Evolutionary conservation across 2,329 filamentous ascomycete genomes (phyloP).

Genomic region (Macrophomina phaseolina): DNA sequence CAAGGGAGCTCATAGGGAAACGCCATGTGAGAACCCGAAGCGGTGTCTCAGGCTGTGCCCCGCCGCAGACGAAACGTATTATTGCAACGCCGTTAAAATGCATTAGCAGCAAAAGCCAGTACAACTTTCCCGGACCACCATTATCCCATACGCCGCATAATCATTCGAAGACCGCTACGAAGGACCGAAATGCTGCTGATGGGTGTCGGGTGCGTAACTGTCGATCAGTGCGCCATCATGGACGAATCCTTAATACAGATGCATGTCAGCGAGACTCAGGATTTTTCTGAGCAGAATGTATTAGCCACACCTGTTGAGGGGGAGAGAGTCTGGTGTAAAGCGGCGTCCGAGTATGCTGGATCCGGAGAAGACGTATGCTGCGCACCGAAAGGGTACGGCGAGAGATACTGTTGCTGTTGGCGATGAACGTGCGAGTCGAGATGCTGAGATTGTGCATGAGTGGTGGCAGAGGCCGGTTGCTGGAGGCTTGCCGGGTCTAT

Average conservation of each 20-base stretch:
- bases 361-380: not conserved
- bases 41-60: too few relatives aligned
- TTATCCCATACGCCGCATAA: too few relatives aligned
- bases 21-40: too few relatives aligned
- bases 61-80: too few relatives aligned
- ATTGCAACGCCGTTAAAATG: slow-evolving; percentile 1
- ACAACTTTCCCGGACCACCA: too few relatives aligned
- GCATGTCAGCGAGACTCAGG: not conserved
- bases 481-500: slow-evolving; percentile 9
- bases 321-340: not conserved
- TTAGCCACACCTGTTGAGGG: not conserved
- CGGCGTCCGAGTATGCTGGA: not conserved
- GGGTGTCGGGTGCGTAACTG: slow-evolving; percentile 17
- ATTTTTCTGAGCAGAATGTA: too few relatives aligned
- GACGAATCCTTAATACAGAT: not conserved
- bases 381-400: slow-evolving; percentile 3
- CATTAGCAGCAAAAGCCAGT: not conserved
- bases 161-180: not conserved
- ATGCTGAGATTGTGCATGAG: not conserved
- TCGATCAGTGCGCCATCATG: slow-evolving; percentile 8
- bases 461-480: not conserved
- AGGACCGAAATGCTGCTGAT: slow-evolving; percentile 6
- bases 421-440: not conserved
- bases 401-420: slow-evolving; percentile 4
- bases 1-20: too few relatives aligned